A percentile compares a stretch with the other conserved stretches of the same genome.
Evolutionary conservation across 2,329 filamentous ascomycete genomes (phyloP).

Genomic region (Venturiaceae sp.): DNA sequence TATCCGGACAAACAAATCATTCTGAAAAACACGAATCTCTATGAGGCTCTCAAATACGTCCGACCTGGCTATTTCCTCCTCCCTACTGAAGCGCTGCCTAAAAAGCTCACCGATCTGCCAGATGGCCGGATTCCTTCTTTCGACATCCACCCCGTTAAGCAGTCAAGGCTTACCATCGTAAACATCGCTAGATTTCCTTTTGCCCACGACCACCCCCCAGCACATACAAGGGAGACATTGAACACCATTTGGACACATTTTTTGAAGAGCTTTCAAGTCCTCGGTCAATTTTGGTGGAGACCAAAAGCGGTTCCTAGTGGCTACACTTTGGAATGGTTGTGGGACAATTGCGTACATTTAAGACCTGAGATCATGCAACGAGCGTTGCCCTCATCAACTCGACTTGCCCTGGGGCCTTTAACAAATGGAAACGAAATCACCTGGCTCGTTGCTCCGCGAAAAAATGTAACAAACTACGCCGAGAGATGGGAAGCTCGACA

Average conservation of each 20-base stretch:
- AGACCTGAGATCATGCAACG: neutral
- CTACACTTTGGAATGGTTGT: neutral
- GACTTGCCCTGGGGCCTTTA: neutral
- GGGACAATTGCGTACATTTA: neutral
- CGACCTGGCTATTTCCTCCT: slow-evolving; percentile 24
- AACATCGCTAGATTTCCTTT: neutral
- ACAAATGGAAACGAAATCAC: neutral
- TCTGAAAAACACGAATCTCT: neutral
- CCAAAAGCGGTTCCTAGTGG: neutral
- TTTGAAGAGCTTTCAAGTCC: neutral
- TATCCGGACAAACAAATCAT: neutral
- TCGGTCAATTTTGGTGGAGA: neutral
- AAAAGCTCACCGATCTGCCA: neutral
- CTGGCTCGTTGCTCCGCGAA: neutral
- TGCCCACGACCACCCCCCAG: neutral
- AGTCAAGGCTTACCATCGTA: neutral
- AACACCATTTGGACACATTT: neutral
- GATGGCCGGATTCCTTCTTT: neutral
- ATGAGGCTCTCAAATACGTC: slow-evolving; percentile 19
- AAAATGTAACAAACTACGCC: neutral
- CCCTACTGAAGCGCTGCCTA: slow-evolving; percentile 9
- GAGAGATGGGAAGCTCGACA: neutral
- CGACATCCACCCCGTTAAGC: neutral
- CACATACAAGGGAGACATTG: neutral
- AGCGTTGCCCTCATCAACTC: neutral